Evolutionary conservation across 2,329 filamentous ascomycete genomes (phyloP).

Genomic region (Metarhizium humberi): DNA sequence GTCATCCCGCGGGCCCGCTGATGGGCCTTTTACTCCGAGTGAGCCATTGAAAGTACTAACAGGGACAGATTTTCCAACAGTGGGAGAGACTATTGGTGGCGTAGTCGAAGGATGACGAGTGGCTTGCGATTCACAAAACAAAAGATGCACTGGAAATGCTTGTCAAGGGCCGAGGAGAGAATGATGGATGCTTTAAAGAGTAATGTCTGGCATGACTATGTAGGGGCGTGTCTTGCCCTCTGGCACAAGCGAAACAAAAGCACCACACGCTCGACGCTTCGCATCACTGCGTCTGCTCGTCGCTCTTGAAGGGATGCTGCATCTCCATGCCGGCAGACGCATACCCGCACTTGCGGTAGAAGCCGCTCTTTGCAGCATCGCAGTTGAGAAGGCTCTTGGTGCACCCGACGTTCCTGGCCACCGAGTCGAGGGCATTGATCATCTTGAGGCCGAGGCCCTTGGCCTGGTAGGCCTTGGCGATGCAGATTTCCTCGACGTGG

Average conservation of each 20-base stretch:
- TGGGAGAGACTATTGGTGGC: too few relatives aligned
- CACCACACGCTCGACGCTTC: too few relatives aligned
- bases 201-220: too few relatives aligned
- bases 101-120: too few relatives aligned
- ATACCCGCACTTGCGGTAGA: constrained; percentile 45
- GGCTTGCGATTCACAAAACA: too few relatives aligned
- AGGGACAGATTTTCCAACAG: too few relatives aligned
- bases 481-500: constrained; percentile 79
- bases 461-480: constrained; percentile 69
- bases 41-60: too few relatives aligned
- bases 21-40: too few relatives aligned
- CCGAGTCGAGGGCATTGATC: constrained; percentile 66
- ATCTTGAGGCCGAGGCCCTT: constrained; percentile 71
- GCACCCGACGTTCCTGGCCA: constrained; percentile 65
- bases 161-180: constrained; percentile 24
- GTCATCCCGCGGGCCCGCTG: too few relatives aligned
- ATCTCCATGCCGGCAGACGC: constrained; percentile 10
- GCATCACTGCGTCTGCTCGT: neutral
- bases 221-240: constrained; percentile 10
- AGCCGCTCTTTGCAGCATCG: constrained; percentile 67
- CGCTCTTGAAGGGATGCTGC: constrained; percentile 6
- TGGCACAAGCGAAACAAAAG: neutral
- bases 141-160: constrained; percentile 30
- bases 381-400: constrained; percentile 79
- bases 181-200: constrained; percentile 11